Base-by-base conservation (phyloP, 2,329 filamentous ascomycete species). In the Aureobasidium sp. region DNA sequence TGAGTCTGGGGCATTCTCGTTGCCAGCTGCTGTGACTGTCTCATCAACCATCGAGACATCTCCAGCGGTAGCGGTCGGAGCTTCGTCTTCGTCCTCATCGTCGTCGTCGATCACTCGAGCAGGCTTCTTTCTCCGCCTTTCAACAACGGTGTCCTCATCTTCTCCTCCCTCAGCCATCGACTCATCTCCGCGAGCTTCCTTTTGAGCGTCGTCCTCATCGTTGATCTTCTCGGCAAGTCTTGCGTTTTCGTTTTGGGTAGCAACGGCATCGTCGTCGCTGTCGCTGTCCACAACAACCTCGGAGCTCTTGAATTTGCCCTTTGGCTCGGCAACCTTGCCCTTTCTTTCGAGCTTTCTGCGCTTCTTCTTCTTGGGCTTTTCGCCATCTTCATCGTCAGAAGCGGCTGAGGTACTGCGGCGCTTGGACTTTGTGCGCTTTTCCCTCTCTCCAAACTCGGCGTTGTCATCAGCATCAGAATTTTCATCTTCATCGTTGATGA, bases 251-350 rank as follows among this genome's bases (percentile, higher is more conserved):
- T 69, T 69, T 16, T 59, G 64, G 2, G 53, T 66, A 36, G 62
- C 67, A 50, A 62, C 68, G 16, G 64, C 71, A 10, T 73, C 78
- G 3, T 80, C 80, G 13, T 83, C 83, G 16, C 83, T 84, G 65
- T 89, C 87, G 64, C 87, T 90, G 65, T 93, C 89, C 49, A 90
- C 87, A 32, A 96, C 86, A 65, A 91, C 84, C 74, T 96, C 91
- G 1, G 83, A 86, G 55, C 88, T 92, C 81, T 96, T 96, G 80
- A 84, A 96, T 75, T 96, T 95, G 72, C 65, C 66, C 50, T 64
- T 68, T 13, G 62, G 61, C 63, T 68, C 69, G 74, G 75, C 66
- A 66, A 69, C 74, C 64, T 70, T 68, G 67, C 70, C 68, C 69
- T 83, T 83, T 63, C 82, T 75, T 67, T 85, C 83, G 58, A 86